These are phyloP conservation scores for Salix exigua DNA, from an alignment of 345 rosid species.

Conservation along the genomic window DNA sequence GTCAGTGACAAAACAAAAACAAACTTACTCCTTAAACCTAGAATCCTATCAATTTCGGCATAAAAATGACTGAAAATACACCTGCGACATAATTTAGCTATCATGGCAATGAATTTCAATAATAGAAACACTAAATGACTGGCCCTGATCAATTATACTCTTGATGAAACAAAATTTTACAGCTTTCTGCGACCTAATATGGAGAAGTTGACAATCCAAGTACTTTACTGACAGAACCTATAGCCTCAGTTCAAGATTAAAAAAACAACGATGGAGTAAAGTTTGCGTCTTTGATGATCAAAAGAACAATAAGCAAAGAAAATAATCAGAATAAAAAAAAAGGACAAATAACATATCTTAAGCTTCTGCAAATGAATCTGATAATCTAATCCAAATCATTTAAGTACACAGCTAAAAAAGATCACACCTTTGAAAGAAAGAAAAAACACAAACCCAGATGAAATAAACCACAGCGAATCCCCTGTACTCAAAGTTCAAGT, in stretches of 20 bases:
- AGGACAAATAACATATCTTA: background rate
- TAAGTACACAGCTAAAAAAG: background rate
- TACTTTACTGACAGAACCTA: background rate
- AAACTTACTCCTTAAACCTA: background rate
- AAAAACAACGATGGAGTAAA: background rate
- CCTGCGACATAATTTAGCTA: background rate
- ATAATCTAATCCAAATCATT: background rate
- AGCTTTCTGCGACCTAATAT: background rate
- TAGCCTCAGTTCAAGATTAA: background rate
- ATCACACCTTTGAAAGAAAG: background rate
- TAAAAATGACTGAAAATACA: background rate
- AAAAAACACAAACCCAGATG: background rate
- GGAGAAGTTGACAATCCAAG: background rate
- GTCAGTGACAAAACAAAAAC: background rate
- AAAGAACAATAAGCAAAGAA: background rate
- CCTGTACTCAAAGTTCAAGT: conserved; percentile 5
- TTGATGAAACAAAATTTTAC: background rate
- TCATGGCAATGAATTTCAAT: background rate
- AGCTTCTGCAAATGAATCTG: background rate
- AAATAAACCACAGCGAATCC: background rate
- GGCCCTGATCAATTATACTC: background rate
- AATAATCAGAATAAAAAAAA: background rate
- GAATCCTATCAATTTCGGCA: background rate
- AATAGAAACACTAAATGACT: background rate
- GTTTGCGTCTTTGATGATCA: background rate